A percentile compares a stretch with the other conserved stretches of the same genome.
These are phyloP conservation scores for Curvularia spicifera DNA, from an alignment of 2,329 filamentous ascomycete species.

Conservation along the genomic window DNA sequence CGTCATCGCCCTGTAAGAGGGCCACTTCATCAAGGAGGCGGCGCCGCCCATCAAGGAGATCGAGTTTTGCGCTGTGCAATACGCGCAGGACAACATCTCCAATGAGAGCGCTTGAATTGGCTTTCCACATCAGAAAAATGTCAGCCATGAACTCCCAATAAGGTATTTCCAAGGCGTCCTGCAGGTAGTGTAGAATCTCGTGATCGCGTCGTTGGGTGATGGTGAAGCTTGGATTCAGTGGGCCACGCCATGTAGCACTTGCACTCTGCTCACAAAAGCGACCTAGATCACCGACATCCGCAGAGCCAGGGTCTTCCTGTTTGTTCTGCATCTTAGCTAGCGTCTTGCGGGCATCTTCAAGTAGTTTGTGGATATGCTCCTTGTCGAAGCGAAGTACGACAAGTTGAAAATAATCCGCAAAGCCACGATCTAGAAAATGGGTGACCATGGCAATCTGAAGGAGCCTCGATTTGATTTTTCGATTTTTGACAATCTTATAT, in stretches of 20 bases:
- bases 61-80: neutral
- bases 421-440: conserved; percentile 1
- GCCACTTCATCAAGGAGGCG: neutral
- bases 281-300: neutral
- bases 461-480: neutral
- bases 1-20: neutral
- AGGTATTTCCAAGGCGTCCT: neutral
- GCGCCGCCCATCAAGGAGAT: neutral
- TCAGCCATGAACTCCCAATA: conserved; percentile 2
- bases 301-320: neutral
- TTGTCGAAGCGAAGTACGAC: neutral
- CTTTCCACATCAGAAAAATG: neutral
- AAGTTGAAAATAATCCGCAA: neutral
- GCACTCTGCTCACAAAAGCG: neutral
- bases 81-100: neutral
- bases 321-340: neutral
- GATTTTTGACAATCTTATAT: neutral
- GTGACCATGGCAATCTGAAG: neutral
- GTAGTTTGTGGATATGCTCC: neutral
- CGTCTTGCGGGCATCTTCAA: neutral
- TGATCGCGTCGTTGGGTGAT: neutral
- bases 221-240: neutral
- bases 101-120: neutral
- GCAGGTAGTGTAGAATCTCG: neutral
- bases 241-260: neutral